These are phyloP conservation scores for Glutinoglossum americanum DNA, from an alignment of 495 filamentous ascomycete genomes.

Conservation along the genomic window DNA sequence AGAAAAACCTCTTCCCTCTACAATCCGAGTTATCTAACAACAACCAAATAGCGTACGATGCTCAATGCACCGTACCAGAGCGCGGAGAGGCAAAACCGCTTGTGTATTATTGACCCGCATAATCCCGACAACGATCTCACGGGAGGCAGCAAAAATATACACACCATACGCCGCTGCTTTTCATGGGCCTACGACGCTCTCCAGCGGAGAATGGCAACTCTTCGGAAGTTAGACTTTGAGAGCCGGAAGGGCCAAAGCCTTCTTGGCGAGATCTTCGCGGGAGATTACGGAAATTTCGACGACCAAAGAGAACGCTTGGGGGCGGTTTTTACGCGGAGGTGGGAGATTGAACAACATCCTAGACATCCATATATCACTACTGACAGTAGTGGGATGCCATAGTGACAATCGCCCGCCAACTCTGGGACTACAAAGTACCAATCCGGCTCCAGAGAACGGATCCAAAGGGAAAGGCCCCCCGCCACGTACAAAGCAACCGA, in stretches of 20 bases:
- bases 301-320: conserved; percentile 35
- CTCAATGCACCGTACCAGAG: conserved; percentile 20
- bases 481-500: background rate
- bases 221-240: conserved; percentile 9
- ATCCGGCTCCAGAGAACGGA: background rate
- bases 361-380: conserved; percentile 2
- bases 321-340: conserved; percentile 18
- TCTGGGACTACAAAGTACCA: background rate
- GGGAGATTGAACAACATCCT: background rate
- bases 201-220: conserved; percentile 30
- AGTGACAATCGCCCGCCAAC: background rate
- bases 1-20: conserved; percentile 12
- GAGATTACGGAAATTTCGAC: conserved; percentile 47
- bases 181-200: conserved; percentile 35
- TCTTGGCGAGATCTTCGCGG: conserved; percentile 41
- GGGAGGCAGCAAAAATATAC: conserved; percentile 48
- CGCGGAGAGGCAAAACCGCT: conserved; percentile 25
- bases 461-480: background rate
- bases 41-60: conserved; percentile 6
- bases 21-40: background rate
- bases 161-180: conserved; percentile 40
- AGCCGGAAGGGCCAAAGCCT: conserved; percentile 27
- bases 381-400: background rate
- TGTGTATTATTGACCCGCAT: conserved; percentile 81
- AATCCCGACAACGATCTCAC: conserved; percentile 65